Conservation (phyloP, 83 land plant genomes). For the Thuja plicata region DNA sequence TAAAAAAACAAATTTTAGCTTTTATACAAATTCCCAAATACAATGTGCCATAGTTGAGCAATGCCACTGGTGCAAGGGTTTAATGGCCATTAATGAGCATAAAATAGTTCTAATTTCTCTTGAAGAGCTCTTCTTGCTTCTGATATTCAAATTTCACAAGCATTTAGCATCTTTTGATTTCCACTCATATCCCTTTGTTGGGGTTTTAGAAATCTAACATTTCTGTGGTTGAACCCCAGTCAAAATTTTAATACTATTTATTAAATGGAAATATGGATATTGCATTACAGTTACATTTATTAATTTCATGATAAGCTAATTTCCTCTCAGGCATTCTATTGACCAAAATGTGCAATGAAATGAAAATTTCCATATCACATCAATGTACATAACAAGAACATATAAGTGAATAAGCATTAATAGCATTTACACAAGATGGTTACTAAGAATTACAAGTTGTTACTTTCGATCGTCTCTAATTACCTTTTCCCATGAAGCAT, state of each 20-base stretch:
- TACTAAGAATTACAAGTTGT: neutral
- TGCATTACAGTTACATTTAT: neutral
- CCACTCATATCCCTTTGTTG: neutral
- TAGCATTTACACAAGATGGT: neutral
- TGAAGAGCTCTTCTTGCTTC: neutral
- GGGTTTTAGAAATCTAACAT: neutral
- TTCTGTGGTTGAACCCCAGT: neutral
- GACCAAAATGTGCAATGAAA: neutral
- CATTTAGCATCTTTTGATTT: neutral
- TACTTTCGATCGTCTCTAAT: neutral
- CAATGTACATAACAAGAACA: neutral
- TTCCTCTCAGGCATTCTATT: neutral
- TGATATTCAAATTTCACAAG: neutral
- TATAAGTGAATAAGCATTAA: neutral
- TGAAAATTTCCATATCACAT: neutral
- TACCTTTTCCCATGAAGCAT: constrained; percentile 5
- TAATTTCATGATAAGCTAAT: neutral
- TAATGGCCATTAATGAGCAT: neutral
- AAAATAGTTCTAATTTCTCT: neutral
- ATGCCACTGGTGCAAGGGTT: neutral
- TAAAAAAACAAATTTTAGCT: neutral
- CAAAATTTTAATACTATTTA: neutral
- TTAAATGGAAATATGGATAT: neutral
- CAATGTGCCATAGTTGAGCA: neutral
- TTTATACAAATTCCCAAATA: neutral